Evolutionary conservation across 176 grass and related monocot genomes (phyloP).

Genomic region (Phyllostachys edulis): DNA sequence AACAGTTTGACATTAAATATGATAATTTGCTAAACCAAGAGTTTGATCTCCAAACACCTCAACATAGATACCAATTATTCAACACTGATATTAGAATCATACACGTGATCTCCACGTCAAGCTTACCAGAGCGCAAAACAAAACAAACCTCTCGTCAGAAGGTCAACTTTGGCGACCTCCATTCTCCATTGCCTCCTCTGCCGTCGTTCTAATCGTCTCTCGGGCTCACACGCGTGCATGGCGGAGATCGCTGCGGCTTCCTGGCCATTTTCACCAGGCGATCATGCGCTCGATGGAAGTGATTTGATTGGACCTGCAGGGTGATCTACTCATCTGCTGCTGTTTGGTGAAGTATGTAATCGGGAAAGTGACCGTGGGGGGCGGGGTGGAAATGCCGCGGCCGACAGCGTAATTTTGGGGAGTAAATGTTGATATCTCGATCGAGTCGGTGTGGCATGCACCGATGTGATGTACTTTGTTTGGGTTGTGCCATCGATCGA

Average conservation of each 20-base stretch:
- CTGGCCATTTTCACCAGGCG: neutral
- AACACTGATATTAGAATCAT: too few relatives aligned
- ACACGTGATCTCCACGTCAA: too few relatives aligned
- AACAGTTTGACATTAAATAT: too few relatives aligned
- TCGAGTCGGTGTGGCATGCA: neutral
- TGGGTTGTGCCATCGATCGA: neutral
- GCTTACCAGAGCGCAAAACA: too few relatives aligned
- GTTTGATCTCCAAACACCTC: too few relatives aligned
- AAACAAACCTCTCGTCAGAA: too few relatives aligned
- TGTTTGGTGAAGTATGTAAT: neutral
- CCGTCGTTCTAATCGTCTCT: neutral
- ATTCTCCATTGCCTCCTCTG: too few relatives aligned
- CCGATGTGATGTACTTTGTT: neutral
- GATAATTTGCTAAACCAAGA: too few relatives aligned
- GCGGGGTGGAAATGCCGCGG: neutral
- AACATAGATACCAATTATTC: too few relatives aligned
- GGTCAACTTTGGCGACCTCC: too few relatives aligned
- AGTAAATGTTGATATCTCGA: neutral
- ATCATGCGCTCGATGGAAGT: neutral
- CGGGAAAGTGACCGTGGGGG: neutral
- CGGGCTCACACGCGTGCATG: neutral
- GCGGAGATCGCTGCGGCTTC: neutral
- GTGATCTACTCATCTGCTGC: neutral
- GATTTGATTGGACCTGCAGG: neutral
- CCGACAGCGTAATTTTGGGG: conserved; percentile 13